Evolutionary conservation across 1,284 basidiomycete genomes (phyloP), one percentile per base, ranked within the genome.

Genomic region (Athelia psychrophila): DNA sequence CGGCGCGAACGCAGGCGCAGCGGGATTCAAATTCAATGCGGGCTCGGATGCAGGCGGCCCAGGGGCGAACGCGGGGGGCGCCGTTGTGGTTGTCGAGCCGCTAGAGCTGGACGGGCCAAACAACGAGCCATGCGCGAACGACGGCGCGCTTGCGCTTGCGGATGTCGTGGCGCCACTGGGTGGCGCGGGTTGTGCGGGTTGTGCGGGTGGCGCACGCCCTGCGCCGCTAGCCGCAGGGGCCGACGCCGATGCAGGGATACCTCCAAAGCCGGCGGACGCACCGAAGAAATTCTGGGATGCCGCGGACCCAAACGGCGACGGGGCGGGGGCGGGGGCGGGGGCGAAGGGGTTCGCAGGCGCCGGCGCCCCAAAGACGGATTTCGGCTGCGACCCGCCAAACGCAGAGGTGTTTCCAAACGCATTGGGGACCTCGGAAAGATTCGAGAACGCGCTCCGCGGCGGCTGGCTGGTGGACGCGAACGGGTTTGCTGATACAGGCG

Each of bases 401-500:
- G 24, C 44, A 27, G 44, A 46, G 12, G 44, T 46, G 23, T 23
- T 46, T 6, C 47, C 20, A 49, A 33, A 22, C 22, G 44, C 42
- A 35, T 44, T 24, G 13, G 69, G 74, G 15, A 63, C 61, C 2
- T 68, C 60, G 45, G 66, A 58, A 46, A 60, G 60, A 36, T 62
- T 63, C 16, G 77, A 69, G 56, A 83, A 82, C 9, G 72, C 80
- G 22, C 73, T 69, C 18, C 52, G 51, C 12, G 58, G 46, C 16
- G 54, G 50, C 18, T 60, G 30, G 27, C 27, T 30, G 27, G 27
- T 30, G 27, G 27, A 30, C 27, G 27, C 27, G 27, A 30, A 30
- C 27, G 27, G 6, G 27, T 13, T 30, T 24, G 60, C 48, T 18
- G 62, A 58, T 15, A 51, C 24, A 45, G 59, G 24, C n/a, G 12